Conservation (phyloP, 257 asterid genomes). For the Rubia yunnanensis region DNA sequence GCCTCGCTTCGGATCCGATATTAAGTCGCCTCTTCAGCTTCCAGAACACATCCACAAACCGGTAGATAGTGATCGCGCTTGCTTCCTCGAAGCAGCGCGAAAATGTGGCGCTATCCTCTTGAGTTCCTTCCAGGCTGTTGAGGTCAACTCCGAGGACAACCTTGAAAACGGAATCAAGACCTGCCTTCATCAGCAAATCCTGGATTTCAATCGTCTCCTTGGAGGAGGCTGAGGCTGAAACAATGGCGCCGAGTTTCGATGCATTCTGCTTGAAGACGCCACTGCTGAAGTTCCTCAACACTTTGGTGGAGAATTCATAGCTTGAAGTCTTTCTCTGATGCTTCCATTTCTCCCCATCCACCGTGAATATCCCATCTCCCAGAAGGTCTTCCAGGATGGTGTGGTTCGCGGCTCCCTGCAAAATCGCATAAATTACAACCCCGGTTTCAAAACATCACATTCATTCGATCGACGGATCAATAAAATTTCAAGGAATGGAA, state of each 20-base stretch:
- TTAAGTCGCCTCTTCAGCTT: slow-evolving; percentile 46
- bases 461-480: no score
- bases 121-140: slow-evolving; percentile 39
- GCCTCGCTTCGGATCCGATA: slow-evolving; percentile 52
- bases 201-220: slow-evolving; percentile 40
- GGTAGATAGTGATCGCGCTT: slow-evolving; percentile 36
- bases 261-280: slow-evolving; percentile 49
- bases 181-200: slow-evolving; percentile 61
- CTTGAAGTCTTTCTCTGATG: slow-evolving; percentile 56
- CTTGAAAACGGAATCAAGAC: slow-evolving; percentile 58
- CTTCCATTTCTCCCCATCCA: slow-evolving; percentile 56
- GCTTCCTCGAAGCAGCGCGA: slow-evolving; percentile 56
- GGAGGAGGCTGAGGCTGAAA: slow-evolving; percentile 28
- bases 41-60: slow-evolving; percentile 54
- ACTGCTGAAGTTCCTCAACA: slow-evolving; percentile 53
- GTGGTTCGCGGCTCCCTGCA: slow-evolving; percentile 46
- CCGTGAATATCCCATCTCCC: slow-evolving; percentile 62
- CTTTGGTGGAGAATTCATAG: slow-evolving; percentile 55
- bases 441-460: no score
- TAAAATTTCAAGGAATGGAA: not conserved
- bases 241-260: slow-evolving; percentile 34
- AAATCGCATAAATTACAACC: not conserved
- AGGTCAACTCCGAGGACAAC: slow-evolving; percentile 63
- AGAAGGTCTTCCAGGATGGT: slow-evolving; percentile 42
- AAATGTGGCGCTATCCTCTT: slow-evolving; percentile 38